A percentile compares a stretch with the other conserved stretches of the same genome.
Conservation (phyloP, 495 filamentous ascomycete species). For the Tuber calosporum region DNA sequence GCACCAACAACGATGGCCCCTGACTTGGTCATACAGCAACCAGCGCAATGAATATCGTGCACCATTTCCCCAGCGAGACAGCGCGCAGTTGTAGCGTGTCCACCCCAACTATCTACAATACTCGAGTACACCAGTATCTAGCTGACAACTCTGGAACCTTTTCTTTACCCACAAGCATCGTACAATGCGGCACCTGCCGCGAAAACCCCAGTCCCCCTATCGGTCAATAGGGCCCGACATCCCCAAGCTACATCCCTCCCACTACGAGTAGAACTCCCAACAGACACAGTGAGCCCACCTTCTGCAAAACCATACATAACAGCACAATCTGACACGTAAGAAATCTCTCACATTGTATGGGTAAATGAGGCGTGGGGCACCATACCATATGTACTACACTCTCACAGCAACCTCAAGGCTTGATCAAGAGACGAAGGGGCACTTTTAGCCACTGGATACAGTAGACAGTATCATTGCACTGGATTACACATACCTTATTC, state of each 20-base stretch:
- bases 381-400: not conserved
- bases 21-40: not conserved
- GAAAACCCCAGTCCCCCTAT: not conserved
- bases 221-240: not conserved
- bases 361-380: not conserved
- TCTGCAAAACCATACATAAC: not conserved
- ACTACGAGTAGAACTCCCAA: not conserved
- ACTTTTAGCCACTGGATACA: too few species aligned
- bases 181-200: not conserved
- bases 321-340: not conserved
- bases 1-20: not conserved
- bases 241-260: not conserved
- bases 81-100: not conserved
- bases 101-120: not conserved
- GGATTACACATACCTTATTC: not conserved
- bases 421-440: not conserved
- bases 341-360: not conserved
- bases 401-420: not conserved
- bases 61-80: not conserved
- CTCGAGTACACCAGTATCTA: not conserved
- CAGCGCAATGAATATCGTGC: not conserved
- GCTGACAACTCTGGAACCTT: not conserved
- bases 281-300: not conserved
- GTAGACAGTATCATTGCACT: not conserved
- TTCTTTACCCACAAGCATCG: not conserved